Percentiles rank a stretch among this genome's conserved stretches.
Evolutionary conservation across 192 early-diverging fungal genomes (phyloP).

Genomic region (Coemansia sp.): DNA sequence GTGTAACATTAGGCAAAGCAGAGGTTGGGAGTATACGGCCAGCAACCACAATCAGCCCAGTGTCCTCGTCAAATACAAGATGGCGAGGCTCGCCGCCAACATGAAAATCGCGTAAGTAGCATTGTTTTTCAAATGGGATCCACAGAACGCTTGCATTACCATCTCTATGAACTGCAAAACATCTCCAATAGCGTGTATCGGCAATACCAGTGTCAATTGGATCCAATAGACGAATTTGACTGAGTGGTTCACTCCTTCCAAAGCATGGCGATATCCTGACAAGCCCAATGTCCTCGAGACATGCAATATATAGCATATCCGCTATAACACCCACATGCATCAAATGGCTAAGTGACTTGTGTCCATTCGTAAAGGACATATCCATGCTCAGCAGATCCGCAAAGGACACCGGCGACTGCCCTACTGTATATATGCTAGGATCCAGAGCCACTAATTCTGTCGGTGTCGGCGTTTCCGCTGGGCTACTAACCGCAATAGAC

Average conservation of each 20-base stretch:
- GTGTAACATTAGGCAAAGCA: neutral
- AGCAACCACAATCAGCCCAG: conserved; percentile 34
- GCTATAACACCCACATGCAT: neutral
- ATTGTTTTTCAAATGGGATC: conserved; percentile 14
- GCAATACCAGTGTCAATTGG: neutral
- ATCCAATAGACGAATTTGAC: neutral
- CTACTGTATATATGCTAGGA: neutral
- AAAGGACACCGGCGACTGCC: conserved; percentile 6
- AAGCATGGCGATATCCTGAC: conserved; percentile 22
- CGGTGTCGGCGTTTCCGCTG: neutral
- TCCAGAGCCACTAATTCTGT: neutral
- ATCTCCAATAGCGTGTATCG: neutral
- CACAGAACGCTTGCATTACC: conserved; percentile 9
- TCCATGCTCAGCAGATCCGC: neutral
- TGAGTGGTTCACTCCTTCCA: neutral
- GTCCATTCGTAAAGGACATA: neutral
- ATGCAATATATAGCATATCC: conserved; percentile 4
- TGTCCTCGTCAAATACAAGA: conserved; percentile 27
- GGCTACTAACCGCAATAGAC: neutral
- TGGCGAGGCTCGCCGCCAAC: conserved; percentile 31
- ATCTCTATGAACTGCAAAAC: conserved; percentile 9
- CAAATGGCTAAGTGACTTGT: neutral
- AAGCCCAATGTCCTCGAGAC: conserved; percentile 7
- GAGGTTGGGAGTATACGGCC: conserved; percentile 2
- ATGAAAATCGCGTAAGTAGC: conserved; percentile 18